Base-by-base conservation (phyloP, 768 basidiomycete species). In the Udeniomyces megalosporus region DNA sequence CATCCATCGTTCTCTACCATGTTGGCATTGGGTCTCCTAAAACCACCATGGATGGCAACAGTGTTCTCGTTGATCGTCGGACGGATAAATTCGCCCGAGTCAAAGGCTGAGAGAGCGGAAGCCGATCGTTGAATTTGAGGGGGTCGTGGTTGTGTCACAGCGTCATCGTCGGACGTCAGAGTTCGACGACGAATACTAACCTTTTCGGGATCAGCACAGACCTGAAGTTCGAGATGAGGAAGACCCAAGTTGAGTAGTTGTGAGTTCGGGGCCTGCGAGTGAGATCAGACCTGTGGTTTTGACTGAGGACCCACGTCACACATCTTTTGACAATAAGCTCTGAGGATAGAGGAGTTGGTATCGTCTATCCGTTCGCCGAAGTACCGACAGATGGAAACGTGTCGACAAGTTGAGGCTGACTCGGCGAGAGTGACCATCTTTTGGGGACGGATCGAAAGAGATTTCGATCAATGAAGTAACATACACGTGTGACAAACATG, bases 201-300 rank as follows among this genome's bases (percentile, higher is more conserved):
- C 74, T 83, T 87, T 26, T 82, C 82, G 0, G 85, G 84, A 66
- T 82, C 81, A 72, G 84, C 86, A 75, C 88, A 89, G 3, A 87
- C 78, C 87, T 88, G 59, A 31, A 15, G 48, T n/a, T n/a, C 24
- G 1, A 45, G 4, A 57, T 38, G 17, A 7, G 17, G 31, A 17
- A 24, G 20, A 3, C 29, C 34, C 4, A 22, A n/a, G 38, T 51
- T 20, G 26, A 22, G 28, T 14, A 2, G 44, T 34, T 14, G 14
- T 8, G 6, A 2, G 24, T 17, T 26, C 26, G n/a, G 31, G 22
- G 31, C 50, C 22, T 34, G 31, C 14, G 20, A 15, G 8, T 6
- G 26, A 11, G 5, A 45, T 26, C 29, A 49, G 31, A 48, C 46
- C 12, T 52, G 3, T n/a, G 38, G 22, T 17, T 2, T 8, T 5